Percentiles rank a stretch among this genome's conserved stretches.
Conservation (phyloP, 306 rosid genomes). For the Pterocarpus macrocarpus region DNA sequence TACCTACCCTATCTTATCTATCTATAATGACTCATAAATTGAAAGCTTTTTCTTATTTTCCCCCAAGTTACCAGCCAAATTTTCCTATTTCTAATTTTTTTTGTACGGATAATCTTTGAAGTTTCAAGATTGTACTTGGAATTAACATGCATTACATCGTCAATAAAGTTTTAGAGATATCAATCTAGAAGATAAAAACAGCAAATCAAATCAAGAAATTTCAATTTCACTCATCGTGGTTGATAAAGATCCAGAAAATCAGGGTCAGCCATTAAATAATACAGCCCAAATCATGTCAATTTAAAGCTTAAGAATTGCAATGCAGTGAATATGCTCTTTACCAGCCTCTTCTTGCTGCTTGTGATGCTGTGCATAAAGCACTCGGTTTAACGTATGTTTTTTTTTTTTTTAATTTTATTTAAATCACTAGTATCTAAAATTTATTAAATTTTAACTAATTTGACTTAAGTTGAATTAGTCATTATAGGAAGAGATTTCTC, state of each 20-base stretch:
- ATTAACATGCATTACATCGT: neutral
- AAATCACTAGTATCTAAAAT: too few relatives aligned
- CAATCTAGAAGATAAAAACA: neutral
- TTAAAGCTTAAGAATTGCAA: too few relatives aligned
- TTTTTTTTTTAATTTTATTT: too few relatives aligned
- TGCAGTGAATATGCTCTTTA: too few relatives aligned
- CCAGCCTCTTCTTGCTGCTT: neutral
- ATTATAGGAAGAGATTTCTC: too few relatives aligned
- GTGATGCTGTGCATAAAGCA: neutral
- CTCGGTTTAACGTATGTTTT: too few relatives aligned
- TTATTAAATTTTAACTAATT: too few relatives aligned
- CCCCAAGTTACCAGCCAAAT: neutral
- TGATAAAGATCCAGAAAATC: conserved; percentile 43
- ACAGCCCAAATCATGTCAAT: conserved; percentile 13
- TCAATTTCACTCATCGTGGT: neutral
- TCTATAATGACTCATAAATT: neutral
- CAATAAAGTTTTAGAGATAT: neutral
- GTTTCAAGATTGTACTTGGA: neutral
- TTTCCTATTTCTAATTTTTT: neutral
- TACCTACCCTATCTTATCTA: neutral
- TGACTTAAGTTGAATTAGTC: too few relatives aligned
- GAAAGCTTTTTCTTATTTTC: neutral
- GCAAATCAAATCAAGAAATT: neutral
- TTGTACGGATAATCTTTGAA: neutral
- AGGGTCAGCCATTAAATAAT: neutral